A percentile compares a stretch with the other conserved stretches of the same genome.
phyloP scores from a whole-genome alignment of 768 basidiomycete genomes.

The Naganishia vishniacii region DNA sequence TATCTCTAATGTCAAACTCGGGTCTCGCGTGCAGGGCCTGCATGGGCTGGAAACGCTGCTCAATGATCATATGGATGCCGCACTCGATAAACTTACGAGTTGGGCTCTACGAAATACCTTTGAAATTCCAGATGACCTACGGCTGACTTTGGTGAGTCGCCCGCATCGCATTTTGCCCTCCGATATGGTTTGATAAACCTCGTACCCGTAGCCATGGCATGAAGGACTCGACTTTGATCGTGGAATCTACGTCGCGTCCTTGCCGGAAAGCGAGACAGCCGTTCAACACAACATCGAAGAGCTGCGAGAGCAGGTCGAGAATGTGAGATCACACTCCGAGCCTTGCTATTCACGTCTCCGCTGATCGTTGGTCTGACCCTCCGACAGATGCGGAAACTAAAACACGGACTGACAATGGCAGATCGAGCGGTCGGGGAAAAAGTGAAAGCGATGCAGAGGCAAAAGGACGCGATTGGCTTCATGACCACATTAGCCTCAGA shows the following conservation, averaged over 20 bases:
- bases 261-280: constrained; percentile 52
- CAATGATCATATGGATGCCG: constrained; percentile 80
- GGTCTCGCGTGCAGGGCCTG: constrained; percentile 56
- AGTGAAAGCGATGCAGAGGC: constrained; percentile 50
- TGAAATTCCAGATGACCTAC: constrained; percentile 52
- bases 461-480: constrained; percentile 43
- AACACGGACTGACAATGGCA: constrained; percentile 57
- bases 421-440: constrained; percentile 54
- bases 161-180: neutral
- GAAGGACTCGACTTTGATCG: constrained; percentile 62
- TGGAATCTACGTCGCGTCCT: constrained; percentile 48
- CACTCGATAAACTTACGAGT: constrained; percentile 84
- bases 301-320: constrained; percentile 62
- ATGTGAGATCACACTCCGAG: constrained; percentile 54
- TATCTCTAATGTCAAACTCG: neutral
- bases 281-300: constrained; percentile 65
- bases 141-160: constrained; percentile 39
- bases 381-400: constrained; percentile 64
- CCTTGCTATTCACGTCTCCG: neutral
- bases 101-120: constrained; percentile 88
- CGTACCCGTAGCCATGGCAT: constrained; percentile 52
- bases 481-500: constrained; percentile 33
- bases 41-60: constrained; percentile 82
- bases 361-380: neutral
- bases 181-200: neutral